Conservation (phyloP, 2,329 filamentous ascomycete genomes). For the Aureobasidium namibiae region DNA sequence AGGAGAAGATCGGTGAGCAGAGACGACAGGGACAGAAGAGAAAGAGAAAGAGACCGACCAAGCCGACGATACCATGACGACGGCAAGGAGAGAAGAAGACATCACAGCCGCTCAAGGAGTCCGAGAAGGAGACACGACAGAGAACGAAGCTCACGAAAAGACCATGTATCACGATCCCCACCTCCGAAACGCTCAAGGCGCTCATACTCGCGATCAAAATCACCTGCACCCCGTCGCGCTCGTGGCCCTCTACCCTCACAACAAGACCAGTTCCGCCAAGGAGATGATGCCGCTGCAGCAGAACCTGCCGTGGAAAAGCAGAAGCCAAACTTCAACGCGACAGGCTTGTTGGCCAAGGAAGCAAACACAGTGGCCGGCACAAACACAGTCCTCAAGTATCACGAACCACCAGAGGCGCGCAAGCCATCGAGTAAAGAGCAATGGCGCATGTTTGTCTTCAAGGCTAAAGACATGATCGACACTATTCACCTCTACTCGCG, state of each 20-base stretch:
- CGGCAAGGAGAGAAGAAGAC: constrained; percentile 2
- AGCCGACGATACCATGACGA: not conserved
- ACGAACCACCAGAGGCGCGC: constrained; percentile 86
- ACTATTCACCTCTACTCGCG: constrained; percentile 67
- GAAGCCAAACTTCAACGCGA: constrained; percentile 76
- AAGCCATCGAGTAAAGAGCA: constrained; percentile 70
- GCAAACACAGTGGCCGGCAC: constrained; percentile 76
- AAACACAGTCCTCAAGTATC: constrained; percentile 81
- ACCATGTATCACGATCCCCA: not conserved
- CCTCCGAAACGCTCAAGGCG: constrained; percentile 6
- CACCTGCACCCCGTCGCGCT: constrained; percentile 34
- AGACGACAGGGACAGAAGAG: constrained; percentile 1
- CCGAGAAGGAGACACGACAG: not conserved
- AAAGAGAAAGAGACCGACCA: constrained; percentile 5
- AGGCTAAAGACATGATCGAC: constrained; percentile 69
- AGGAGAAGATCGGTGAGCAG: constrained; percentile 5
- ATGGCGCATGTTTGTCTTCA: constrained; percentile 94
- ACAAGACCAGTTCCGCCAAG: constrained; percentile 33
- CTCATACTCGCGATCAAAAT: constrained; percentile 27
- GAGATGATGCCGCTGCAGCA: constrained; percentile 21
- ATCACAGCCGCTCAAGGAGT: constrained; percentile 5
- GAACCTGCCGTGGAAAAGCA: constrained; percentile 54
- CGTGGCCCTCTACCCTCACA: constrained; percentile 39
- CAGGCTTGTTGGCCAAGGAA: constrained; percentile 76
- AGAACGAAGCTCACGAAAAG: constrained; percentile 6